Percentiles rank a stretch among this genome's conserved stretches.
phyloP scores from a whole-genome alignment of 768 basidiomycete genomes.

The Hericium alpestre region DNA sequence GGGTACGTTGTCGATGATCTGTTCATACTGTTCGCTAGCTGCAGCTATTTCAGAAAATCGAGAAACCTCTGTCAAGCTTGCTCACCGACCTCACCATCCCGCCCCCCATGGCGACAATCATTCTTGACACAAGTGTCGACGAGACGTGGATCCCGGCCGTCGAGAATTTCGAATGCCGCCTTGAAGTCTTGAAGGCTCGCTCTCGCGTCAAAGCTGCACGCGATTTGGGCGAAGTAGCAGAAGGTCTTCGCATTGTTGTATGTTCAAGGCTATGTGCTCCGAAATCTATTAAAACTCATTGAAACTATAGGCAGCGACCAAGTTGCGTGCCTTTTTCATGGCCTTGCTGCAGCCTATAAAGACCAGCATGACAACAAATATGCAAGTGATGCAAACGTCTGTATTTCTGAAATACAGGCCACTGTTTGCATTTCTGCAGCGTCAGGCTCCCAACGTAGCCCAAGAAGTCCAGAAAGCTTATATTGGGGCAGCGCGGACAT shows the following conservation, averaged over 20 bases:
- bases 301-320: conserved; percentile 64
- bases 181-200: conserved; percentile 59
- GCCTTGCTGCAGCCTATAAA: conserved; percentile 76
- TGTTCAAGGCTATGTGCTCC: conserved; percentile 17
- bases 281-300: neutral
- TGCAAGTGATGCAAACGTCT: conserved; percentile 86
- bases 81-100: conserved; percentile 75
- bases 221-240: conserved; percentile 72
- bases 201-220: conserved; percentile 80
- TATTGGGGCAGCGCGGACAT: conserved; percentile 69
- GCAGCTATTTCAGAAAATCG: conserved; percentile 55
- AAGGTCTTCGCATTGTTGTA: conserved; percentile 84
- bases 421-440: conserved; percentile 76
- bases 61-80: conserved; percentile 75
- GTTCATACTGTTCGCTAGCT: neutral
- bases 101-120: conserved; percentile 60
- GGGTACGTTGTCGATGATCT: conserved; percentile 40
- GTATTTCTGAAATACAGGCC: conserved; percentile 74
- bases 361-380: conserved; percentile 76
- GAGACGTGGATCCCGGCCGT: conserved; percentile 85
- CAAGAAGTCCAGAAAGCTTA: conserved; percentile 85
- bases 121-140: conserved; percentile 77
- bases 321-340: conserved; percentile 79
- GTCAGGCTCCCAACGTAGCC: conserved; percentile 73
- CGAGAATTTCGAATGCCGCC: conserved; percentile 65